Base-by-base conservation (phyloP, 345 rosid genomes). In the Boechera stricta region DNA sequence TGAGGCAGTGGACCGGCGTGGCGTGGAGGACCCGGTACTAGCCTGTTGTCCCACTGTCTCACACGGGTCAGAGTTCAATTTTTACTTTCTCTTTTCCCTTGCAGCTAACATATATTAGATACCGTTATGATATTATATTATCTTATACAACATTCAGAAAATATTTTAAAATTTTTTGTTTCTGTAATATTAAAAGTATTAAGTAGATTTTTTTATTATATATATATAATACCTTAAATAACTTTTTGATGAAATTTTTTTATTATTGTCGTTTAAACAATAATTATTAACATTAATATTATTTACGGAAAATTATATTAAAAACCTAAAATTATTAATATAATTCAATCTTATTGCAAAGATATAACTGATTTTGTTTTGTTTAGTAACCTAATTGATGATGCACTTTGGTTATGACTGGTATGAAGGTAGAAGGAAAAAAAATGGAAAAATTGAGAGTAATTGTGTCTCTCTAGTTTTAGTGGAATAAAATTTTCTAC, bases 21-120 rank as follows among this genome's bases (percentile, higher is more conserved):
- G 81, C 77, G 81, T 72, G 70, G 77, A 66, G 69, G 81, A 73
- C 81, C 81, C 74, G 78, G 51, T 42, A 72, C 81, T 67, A 78
- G 70, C 58, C 53, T 60, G 33, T 52, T 78, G 78, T 78, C 78
- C 64, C 78, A 66, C 29, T 72, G 69, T 72, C 73, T 77, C 67
- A 77, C 76, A 64, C 72, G 67, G 49, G 73, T 72, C 76, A 71
- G 24, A 64, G 24, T 36, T 62, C 9, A 3, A 15, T 9, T 33
- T 55, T 63, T 18, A 21, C 33, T 57, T 64, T 13, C 38, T 32
- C 33, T 49, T 16, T 75, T 58, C 15, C 29, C 16, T 12, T n/a
- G 10, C 55, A 64, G n/a, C 62, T 42, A 41, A 28, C 13, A 52
- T 32, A 28, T 38, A 13, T 38, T 62, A 36, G 29, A 24, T 47